A percentile compares a stretch with the other conserved stretches of the same genome.
phyloP scores from a whole-genome alignment of 2,329 filamentous ascomycete genomes.

The Penicillium sclerotigenum region DNA sequence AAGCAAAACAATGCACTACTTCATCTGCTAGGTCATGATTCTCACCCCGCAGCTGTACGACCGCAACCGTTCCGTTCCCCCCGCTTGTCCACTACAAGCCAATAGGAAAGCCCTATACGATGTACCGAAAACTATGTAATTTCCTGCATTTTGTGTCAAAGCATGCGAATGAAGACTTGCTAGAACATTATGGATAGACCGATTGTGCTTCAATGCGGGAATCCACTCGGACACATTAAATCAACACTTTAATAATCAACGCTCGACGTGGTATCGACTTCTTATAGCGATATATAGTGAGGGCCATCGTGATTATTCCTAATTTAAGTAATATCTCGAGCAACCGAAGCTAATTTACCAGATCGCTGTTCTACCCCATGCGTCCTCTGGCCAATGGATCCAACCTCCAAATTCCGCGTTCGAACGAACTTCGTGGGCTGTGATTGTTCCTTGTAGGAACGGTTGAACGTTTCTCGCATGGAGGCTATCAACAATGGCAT shows the following conservation, averaged over 20 bases:
- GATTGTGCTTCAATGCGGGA: too few species aligned
- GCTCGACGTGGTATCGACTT: not conserved
- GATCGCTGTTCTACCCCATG: too few species aligned
- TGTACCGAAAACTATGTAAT: not conserved
- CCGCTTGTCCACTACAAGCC: not conserved
- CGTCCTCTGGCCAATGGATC: too few species aligned
- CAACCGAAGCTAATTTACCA: too few species aligned
- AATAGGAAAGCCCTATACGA: not conserved
- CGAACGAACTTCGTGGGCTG: not conserved
- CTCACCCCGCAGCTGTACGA: not conserved
- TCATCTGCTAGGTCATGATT: not conserved
- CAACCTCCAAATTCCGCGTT: too few species aligned
- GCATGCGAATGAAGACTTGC: not conserved
- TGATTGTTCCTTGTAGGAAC: not conserved
- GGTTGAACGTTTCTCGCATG: not conserved
- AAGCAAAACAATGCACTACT: too few species aligned
- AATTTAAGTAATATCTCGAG: too few species aligned
- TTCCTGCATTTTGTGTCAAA: not conserved
- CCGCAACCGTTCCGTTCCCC: not conserved
- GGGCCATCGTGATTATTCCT: too few species aligned
- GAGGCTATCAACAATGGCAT: not conserved
- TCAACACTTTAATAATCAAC: not conserved
- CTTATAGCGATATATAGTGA: too few species aligned
- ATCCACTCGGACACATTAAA: not conserved
- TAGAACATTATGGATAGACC: not conserved